Percentiles rank a stretch among this genome's conserved stretches.
These are phyloP conservation scores for Saccharomycopsis phalli DNA, from an alignment of 1,139 yeast species.

Conservation along the genomic window DNA sequence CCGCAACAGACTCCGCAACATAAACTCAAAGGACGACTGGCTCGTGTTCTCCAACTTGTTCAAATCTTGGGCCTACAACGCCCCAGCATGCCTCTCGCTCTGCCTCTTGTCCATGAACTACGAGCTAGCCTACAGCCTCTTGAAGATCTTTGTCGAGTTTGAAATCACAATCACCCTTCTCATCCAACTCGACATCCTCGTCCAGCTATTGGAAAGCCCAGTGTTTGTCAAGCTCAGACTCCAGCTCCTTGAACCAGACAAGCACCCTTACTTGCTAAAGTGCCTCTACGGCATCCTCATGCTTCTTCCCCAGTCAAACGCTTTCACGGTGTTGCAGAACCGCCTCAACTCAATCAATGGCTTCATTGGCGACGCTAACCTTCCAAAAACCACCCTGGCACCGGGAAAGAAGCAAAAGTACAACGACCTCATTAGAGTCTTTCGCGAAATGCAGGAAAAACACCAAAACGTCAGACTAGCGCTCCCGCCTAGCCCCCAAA, in stretches of 20 bases:
- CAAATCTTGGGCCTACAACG: slow-evolving; percentile 87
- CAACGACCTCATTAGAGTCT: slow-evolving; percentile 53
- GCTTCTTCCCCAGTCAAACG: slow-evolving; percentile 94
- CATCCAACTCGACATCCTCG: slow-evolving; percentile 71
- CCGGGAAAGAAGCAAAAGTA: slow-evolving; percentile 23
- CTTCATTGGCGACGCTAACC: slow-evolving; percentile 24
- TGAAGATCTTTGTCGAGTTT: slow-evolving; percentile 66
- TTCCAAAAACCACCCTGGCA: not conserved
- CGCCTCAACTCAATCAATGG: slow-evolving; percentile 50
- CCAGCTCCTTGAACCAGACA: slow-evolving; percentile 80
- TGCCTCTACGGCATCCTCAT: slow-evolving; percentile 86
- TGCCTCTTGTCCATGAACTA: slow-evolving; percentile 86
- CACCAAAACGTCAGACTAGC: slow-evolving; percentile 31
- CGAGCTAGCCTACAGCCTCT: slow-evolving; percentile 74
- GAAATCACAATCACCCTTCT: slow-evolving; percentile 65
- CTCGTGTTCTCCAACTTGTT: slow-evolving; percentile 68
- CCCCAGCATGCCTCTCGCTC: slow-evolving; percentile 80
- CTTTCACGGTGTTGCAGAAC: slow-evolving; percentile 72
- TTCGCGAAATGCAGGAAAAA: slow-evolving; percentile 46
- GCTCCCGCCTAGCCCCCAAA: not conserved
- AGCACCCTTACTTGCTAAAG: slow-evolving; percentile 73
- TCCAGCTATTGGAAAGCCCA: slow-evolving; percentile 78
- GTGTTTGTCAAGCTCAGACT: slow-evolving; percentile 81
- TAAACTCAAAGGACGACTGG: slow-evolving; percentile 49
- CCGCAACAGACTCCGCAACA: slow-evolving; percentile 54